Conservation (phyloP, 1,284 basidiomycete genomes). For the Heterobasidion annosum region DNA sequence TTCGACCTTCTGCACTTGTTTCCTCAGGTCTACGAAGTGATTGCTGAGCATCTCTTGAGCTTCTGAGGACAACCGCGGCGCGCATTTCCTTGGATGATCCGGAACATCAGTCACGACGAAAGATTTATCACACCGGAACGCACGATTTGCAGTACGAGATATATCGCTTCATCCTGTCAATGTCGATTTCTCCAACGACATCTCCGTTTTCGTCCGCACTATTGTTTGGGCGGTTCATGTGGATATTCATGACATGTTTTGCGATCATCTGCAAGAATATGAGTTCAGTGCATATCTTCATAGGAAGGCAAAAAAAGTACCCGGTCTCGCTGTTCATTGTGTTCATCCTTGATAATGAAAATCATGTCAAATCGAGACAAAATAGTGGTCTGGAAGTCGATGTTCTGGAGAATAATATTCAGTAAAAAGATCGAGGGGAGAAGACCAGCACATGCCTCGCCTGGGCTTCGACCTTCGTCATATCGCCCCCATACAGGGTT, state of each 20-base stretch:
- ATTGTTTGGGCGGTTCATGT: conserved; percentile 84
- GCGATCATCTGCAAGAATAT: conserved; percentile 70
- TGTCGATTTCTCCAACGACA: conserved; percentile 85
- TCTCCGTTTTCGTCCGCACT: conserved; percentile 54
- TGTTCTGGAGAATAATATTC: conserved; percentile 52
- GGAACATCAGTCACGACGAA: background rate
- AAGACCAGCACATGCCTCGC: conserved; percentile 53
- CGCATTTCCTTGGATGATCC: conserved; percentile 69
- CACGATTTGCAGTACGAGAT: conserved; percentile 94
- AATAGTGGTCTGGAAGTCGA: conserved; percentile 98
- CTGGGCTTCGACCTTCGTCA: conserved; percentile 94
- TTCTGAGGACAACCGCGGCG: conserved; percentile 86
- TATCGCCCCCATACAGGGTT: conserved; percentile 99
- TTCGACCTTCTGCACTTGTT: conserved; percentile 95
- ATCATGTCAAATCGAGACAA: conserved; percentile 99
- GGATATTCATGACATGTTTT: conserved; percentile 97
- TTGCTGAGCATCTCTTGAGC: conserved; percentile 96
- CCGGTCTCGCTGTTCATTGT: conserved; percentile 90
- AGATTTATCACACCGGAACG: conserved; percentile 14
- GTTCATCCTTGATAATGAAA: conserved; percentile 98
- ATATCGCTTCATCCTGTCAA: conserved; percentile 98
- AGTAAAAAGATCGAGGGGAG: background rate
- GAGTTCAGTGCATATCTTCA: background rate
- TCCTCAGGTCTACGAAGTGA: conserved; percentile 92
- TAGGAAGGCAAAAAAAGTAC: conserved; percentile 29